These are phyloP conservation scores for Stylosanthes scabra DNA, from an alignment of 331 rosid genomes.

Conservation along the genomic window DNA sequence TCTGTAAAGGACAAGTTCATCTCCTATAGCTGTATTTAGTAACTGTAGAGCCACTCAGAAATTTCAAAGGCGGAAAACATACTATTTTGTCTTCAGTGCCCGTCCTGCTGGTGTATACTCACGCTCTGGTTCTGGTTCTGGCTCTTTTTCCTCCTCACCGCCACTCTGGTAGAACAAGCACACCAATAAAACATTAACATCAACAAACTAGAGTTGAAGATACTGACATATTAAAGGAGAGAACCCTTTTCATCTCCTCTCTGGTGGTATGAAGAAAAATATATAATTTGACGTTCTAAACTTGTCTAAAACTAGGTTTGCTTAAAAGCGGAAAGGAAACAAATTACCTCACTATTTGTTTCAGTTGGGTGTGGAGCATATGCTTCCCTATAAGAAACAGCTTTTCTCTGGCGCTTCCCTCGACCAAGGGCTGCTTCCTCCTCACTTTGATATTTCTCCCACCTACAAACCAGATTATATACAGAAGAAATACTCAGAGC, in stretches of 20 bases:
- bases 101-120: conserved; percentile 99
- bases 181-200: conserved; percentile 33
- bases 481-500: conserved; percentile 22
- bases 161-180: conserved; percentile 71
- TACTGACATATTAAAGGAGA: conserved; percentile 16
- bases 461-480: conserved; percentile 60
- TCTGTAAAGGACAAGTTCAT: conserved; percentile 18
- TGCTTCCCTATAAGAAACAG: conserved; percentile 94
- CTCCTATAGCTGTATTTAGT: conserved; percentile 12
- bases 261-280: conserved; percentile 20
- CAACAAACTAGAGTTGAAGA: not conserved
- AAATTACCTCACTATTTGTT: conserved; percentile 79
- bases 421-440: conserved; percentile 99
- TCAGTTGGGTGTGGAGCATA: conserved; percentile 87
- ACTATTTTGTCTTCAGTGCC: conserved; percentile 86
- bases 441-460: conserved; percentile 98
- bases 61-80: conserved; percentile 41
- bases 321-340: conserved; percentile 40
- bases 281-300: conserved; percentile 10
- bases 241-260: conserved; percentile 20
- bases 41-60: not conserved
- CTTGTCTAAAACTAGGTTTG: conserved; percentile 7
- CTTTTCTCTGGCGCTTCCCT: conserved; percentile 96
- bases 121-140: conserved; percentile 92
- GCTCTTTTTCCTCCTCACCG: conserved; percentile 77